Evolutionary conservation across 2,329 filamentous ascomycete genomes (phyloP).

Genomic region (Colletotrichum tanaceti): DNA sequence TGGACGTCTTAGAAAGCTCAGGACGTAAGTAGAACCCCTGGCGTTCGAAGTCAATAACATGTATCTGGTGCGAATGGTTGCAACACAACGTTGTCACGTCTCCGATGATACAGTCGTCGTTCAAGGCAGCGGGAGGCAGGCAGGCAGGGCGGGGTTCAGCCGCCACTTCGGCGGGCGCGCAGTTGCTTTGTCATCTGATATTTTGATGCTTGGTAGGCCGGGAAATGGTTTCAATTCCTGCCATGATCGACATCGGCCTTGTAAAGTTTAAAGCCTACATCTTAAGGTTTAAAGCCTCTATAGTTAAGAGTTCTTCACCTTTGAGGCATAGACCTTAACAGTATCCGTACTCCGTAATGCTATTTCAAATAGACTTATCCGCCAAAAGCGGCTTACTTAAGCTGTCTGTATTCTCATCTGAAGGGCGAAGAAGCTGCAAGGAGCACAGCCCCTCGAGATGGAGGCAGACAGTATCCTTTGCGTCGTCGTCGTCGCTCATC

Average conservation of each 20-base stretch:
- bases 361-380: no score
- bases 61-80: not conserved
- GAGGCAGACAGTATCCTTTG: not conserved
- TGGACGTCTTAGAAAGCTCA: not conserved
- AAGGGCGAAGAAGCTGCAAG: not conserved
- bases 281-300: no score
- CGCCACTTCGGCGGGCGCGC: slow-evolving; percentile 5
- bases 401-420: not conserved
- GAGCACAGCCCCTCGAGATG: slow-evolving; percentile 4
- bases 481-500: not conserved
- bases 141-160: slow-evolving; percentile 5
- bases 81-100: not conserved
- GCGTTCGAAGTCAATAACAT: not conserved
- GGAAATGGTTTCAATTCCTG: not conserved
- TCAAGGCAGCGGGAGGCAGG: slow-evolving; percentile 19
- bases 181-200: slow-evolving; percentile 35
- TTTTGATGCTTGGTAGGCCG: not conserved
- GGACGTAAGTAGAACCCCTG: no score
- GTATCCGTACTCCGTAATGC: no score
- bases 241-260: not conserved
- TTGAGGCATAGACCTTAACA: no score
- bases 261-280: no score
- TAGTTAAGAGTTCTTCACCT: no score
- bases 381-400: not conserved
- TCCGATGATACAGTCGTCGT: slow-evolving; percentile 6